Conservation (phyloP, 805 yeast genomes). For the Candida glaebosa region DNA sequence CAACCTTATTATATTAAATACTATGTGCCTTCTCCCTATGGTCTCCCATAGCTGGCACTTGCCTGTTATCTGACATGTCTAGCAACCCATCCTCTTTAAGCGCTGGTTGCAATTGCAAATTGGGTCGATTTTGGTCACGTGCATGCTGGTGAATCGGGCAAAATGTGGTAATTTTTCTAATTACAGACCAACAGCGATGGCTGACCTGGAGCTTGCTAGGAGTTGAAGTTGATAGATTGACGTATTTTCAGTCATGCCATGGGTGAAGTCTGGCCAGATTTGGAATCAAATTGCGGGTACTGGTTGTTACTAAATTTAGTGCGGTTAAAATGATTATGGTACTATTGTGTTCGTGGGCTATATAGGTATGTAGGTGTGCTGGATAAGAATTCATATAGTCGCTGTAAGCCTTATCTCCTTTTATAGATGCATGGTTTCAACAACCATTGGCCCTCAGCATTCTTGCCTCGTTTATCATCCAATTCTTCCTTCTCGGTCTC, state of each 20-base stretch:
- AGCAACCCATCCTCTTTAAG: too few species aligned
- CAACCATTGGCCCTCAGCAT: conserved; percentile 82
- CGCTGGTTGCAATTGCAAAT: not conserved
- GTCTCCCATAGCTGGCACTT: conserved; percentile 1
- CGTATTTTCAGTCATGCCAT: not conserved
- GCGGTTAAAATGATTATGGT: too few species aligned
- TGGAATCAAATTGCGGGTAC: too few species aligned
- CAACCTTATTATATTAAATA: not conserved
- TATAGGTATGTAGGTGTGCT: too few species aligned
- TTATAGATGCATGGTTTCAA: conserved; percentile 96
- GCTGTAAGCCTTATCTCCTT: conserved; percentile 59
- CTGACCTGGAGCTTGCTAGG: not conserved
- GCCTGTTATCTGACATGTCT: too few species aligned
- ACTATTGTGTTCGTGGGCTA: too few species aligned
- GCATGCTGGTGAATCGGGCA: not conserved
- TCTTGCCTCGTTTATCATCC: conserved; percentile 47
- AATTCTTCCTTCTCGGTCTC: conserved; percentile 62
- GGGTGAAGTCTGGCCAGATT: too few species aligned
- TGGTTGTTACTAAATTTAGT: too few species aligned
- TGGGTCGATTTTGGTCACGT: not conserved
- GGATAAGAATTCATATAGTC: too few species aligned
- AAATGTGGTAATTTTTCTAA: not conserved
- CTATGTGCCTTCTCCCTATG: not conserved
- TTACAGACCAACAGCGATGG: not conserved
- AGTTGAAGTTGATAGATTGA: not conserved